Conservation (phyloP, 106 monocot genomes). For the Acanthochlamys bracteata region DNA sequence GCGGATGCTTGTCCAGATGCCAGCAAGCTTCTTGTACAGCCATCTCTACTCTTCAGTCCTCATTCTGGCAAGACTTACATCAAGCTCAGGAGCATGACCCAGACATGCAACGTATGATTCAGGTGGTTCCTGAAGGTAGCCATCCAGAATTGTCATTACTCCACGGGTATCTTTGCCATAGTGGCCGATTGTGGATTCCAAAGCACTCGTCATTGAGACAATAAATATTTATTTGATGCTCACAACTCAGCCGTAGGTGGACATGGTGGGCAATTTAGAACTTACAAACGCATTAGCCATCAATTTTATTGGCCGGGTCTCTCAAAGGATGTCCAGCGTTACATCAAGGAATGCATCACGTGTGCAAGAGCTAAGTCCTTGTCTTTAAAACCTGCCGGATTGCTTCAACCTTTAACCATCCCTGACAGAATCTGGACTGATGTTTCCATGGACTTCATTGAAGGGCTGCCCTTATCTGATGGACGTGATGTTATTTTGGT, state of each 20-base stretch:
- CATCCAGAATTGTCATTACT: too few species aligned
- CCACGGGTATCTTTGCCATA: too few species aligned
- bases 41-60: background rate
- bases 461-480: background rate
- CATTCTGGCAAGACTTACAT: too few species aligned
- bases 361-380: background rate
- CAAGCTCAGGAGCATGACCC: background rate
- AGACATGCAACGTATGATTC: too few species aligned
- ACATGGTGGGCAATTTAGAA: background rate
- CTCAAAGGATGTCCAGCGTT: background rate
- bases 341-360: background rate
- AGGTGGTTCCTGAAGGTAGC: too few species aligned
- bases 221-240: background rate
- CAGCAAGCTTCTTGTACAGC: background rate
- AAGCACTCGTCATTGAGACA: background rate
- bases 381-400: background rate
- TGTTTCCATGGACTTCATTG: slow-evolving; percentile 22
- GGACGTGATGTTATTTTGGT: background rate
- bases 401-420: slow-evolving; percentile 12
- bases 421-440: slow-evolving; percentile 3
- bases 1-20: background rate
- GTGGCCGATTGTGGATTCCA: background rate
- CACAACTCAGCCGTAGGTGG: background rate
- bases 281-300: background rate
- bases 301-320: slow-evolving; percentile 6